Evolutionary conservation across 1,284 basidiomycete species (phyloP).

Genomic region (Pseudozyma pruni): DNA sequence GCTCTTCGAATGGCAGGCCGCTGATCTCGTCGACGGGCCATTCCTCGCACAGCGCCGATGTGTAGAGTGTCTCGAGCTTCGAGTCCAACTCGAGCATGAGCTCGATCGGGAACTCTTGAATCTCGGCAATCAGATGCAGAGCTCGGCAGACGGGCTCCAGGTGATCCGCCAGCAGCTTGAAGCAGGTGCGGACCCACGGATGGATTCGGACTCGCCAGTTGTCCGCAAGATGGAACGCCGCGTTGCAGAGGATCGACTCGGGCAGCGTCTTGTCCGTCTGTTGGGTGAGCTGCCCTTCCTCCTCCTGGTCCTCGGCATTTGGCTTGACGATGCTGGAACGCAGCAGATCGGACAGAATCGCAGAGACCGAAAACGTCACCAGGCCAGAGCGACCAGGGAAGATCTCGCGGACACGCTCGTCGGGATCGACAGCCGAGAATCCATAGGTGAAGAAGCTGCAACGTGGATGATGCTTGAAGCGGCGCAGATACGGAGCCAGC

Average conservation of each 20-base stretch:
- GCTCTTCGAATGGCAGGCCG: slow-evolving; percentile 32
- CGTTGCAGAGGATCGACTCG: slow-evolving; percentile 18
- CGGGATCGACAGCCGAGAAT: slow-evolving; percentile 31
- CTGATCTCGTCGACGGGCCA: slow-evolving; percentile 21
- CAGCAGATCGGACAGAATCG: slow-evolving; percentile 32
- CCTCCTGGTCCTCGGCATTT: slow-evolving; percentile 2
- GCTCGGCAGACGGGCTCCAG: slow-evolving; percentile 33
- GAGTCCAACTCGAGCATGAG: slow-evolving; percentile 28
- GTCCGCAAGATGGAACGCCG: slow-evolving; percentile 14
- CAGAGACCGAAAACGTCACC: slow-evolving; percentile 32
- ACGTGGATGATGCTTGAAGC: slow-evolving; percentile 28
- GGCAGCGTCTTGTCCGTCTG: slow-evolving; percentile 17
- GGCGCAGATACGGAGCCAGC: slow-evolving; percentile 27
- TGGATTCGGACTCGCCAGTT: slow-evolving; percentile 32
- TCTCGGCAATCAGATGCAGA: slow-evolving; percentile 19
- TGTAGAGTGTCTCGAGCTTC: slow-evolving; percentile 29
- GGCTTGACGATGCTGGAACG: slow-evolving; percentile 15
- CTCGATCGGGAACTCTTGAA: slow-evolving; percentile 27
- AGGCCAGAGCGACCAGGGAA: slow-evolving; percentile 32
- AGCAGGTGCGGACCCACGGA: slow-evolving; percentile 33
- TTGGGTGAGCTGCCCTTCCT: slow-evolving; percentile 33
- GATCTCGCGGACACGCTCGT: slow-evolving; percentile 32
- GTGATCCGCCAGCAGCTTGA: slow-evolving; percentile 29
- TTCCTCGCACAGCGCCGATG: slow-evolving; percentile 17
- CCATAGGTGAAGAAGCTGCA: slow-evolving; percentile 37